Base-by-base conservation (phyloP, 495 filamentous ascomycete species). In the Trichoderma erinaceum region DNA sequence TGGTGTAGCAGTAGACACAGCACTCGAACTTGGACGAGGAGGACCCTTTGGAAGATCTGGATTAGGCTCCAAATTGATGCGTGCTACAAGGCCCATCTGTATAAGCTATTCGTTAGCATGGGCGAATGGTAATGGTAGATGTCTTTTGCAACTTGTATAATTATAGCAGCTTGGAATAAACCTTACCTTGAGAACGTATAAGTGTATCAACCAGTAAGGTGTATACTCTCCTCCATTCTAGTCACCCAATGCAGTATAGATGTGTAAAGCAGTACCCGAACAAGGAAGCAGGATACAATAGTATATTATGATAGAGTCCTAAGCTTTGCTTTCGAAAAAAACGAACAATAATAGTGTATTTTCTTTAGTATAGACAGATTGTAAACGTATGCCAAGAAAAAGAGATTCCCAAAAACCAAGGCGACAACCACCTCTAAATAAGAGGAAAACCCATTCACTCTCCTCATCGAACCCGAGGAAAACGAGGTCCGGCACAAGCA, bases 221-320 rank as follows among this genome's bases (percentile, higher is more conserved):
- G 21, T 52, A 52, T 52, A 18, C 48, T 52, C n/a, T 52, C 48
- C n/a, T 52, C 48, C 48, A 52, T 52, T 52, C 48, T 52, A n/a
- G 48, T 52, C 48, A 52, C 48, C n/a, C 48, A 23, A 52, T 52
- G 48, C 18, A 52, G 6, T 52, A 52, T 16, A 48, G 44, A 25
- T n/a, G n/a, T 21, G 7, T 8, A 52, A 50, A 10, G 48, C 48
- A 52, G 48, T 10, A 10, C 4, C 18, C n/a, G 3, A 52, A n/a
- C 16, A 52, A 52, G 18, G n/a, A 6, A 52, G 18, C n/a, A 23
- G 4, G 21, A 21, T 5, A 10, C 18, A 52, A 23, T 23, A 46
- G 12, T 46, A 46, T 46, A 46, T 46, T 46, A 46, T 46, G 12
- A 46, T 5, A 15, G 35, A 38, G 35, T 38, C 35, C 8, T 10